These are phyloP conservation scores for Geotrichum australiense DNA, from an alignment of 1,139 yeast genomes.

Conservation along the genomic window DNA sequence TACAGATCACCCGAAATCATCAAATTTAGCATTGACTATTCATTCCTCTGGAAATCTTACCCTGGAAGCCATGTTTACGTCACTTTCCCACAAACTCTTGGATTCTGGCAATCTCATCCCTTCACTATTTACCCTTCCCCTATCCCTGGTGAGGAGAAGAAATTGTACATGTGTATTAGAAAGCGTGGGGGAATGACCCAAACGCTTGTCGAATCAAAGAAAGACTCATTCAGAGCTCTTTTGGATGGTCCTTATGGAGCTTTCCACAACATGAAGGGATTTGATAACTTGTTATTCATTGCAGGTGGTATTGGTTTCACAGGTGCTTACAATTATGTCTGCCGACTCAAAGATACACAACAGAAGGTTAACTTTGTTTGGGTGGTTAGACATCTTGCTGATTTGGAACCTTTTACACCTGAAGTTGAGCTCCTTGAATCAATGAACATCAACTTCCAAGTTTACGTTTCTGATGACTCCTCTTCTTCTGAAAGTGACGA, in stretches of 20 bases:
- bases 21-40: conserved; percentile 26
- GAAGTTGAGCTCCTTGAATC: conserved; percentile 39
- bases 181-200: conserved; percentile 32
- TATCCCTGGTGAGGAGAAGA: conserved; percentile 21
- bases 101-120: conserved; percentile 58
- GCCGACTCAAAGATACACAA: no score
- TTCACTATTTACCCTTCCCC: conserved; percentile 44
- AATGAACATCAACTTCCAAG: conserved; percentile 32
- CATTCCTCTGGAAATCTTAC: conserved; percentile 36
- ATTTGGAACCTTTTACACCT: conserved; percentile 45
- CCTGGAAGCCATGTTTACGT: conserved; percentile 58
- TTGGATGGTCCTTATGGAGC: conserved; percentile 57
- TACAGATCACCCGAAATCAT: conserved; percentile 25
- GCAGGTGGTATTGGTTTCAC: conserved; percentile 70
- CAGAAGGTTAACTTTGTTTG: conserved; percentile 43
- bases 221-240: conserved; percentile 31
- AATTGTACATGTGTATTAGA: conserved; percentile 32
- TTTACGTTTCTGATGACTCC: conserved; percentile 29
- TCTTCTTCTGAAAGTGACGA: not conserved
- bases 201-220: conserved; percentile 17
- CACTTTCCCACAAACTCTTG: conserved; percentile 45
- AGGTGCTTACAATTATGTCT: conserved; percentile 36
- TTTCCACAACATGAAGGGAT: conserved; percentile 42
- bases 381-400: conserved; percentile 39
- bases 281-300: conserved; percentile 44